Conservation (phyloP, 768 basidiomycete genomes). For the Rhodotorula paludigena region DNA sequence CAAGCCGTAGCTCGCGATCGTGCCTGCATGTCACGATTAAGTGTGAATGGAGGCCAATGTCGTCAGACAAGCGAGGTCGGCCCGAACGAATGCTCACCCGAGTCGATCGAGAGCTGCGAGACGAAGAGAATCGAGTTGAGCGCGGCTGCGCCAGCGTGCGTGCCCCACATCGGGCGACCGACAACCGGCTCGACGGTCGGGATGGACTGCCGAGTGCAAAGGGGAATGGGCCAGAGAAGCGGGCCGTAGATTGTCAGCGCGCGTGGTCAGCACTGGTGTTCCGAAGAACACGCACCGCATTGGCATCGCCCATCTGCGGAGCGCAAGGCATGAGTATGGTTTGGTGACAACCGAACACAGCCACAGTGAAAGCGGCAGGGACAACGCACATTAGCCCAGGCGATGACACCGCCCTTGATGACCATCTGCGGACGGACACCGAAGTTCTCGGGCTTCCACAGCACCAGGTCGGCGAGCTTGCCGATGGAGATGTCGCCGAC, state of each 20-base stretch:
- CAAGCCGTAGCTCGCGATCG: conserved; percentile 63
- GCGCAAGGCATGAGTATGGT: background rate
- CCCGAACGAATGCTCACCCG: conserved; percentile 44
- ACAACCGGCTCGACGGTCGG: conserved; percentile 88
- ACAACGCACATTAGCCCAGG: conserved; percentile 72
- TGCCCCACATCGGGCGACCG: conserved; percentile 90
- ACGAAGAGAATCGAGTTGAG: conserved; percentile 83
- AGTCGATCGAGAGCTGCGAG: conserved; percentile 62
- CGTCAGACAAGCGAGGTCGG: background rate
- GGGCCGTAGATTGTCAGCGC: too few relatives aligned
- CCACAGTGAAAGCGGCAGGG: too few relatives aligned
- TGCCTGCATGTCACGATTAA: conserved; percentile 48
- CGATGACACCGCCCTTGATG: conserved; percentile 89
- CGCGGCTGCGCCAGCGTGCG: conserved; percentile 68
- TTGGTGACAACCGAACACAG: too few relatives aligned
- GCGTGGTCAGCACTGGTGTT: too few relatives aligned
- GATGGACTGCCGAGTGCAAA: conserved; percentile 57
- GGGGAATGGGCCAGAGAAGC: background rate
- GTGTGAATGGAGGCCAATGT: conserved; percentile 8
- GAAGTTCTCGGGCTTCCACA: conserved; percentile 93
- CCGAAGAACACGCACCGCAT: conserved; percentile 59
- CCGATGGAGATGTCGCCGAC: conserved; percentile 79
- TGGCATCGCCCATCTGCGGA: conserved; percentile 89
- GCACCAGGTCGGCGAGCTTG: conserved; percentile 83
- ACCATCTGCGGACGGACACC: conserved; percentile 90